Base-by-base conservation (phyloP, 805 yeast species). In the Barnettozyma californica region DNA sequence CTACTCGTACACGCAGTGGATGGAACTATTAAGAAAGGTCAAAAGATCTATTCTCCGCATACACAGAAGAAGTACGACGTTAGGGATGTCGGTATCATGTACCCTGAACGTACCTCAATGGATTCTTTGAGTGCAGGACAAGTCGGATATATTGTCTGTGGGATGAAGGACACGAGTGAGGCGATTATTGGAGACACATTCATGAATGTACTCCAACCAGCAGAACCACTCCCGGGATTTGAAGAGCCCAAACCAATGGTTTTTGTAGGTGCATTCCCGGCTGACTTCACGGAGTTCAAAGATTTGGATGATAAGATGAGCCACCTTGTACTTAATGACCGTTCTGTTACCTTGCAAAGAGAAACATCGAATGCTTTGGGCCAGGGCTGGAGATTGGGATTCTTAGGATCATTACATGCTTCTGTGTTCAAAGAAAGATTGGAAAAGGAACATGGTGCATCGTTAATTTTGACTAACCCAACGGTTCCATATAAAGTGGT, bases 171-270 rank as follows among this genome's bases (percentile, higher is more conserved):
- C 53, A 83, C 95, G 1, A 68, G 78, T 19, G 96, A 91, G 57
- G 97, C 96, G 0, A 76, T 82, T 59, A 83, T 90, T 49, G 99
- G 99, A 31, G 99, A 92, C 63, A 92, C 99, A 0, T 76, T 89
- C 53, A 79, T 80, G 75, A 80, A 77, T 48, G 69, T 71, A 11
- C 85, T 84, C 5, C 62, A 66, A 20, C 75, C 73, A 37, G 81
- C 86, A 2, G 87, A 83, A 53, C 84, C 97, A 1, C 72, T 92
- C 23, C 96, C 95, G 1, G 98, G 98, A 1, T 94, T 92, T 65
- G 97, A 91, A 66, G 97, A 89, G 59, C 91, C 95, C 1, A 91
- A 94, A 65, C 97, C 98, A 1, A 94, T 94, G 98, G 98, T 92
- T 9, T 94, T 92, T 64, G 95, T 92, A 43, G 98, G 98, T 13